Evolutionary conservation across 2,329 filamentous ascomycete genomes (phyloP), one percentile per base, ranked within the genome.

Genomic region (Annulohypoxylon truncatum): DNA sequence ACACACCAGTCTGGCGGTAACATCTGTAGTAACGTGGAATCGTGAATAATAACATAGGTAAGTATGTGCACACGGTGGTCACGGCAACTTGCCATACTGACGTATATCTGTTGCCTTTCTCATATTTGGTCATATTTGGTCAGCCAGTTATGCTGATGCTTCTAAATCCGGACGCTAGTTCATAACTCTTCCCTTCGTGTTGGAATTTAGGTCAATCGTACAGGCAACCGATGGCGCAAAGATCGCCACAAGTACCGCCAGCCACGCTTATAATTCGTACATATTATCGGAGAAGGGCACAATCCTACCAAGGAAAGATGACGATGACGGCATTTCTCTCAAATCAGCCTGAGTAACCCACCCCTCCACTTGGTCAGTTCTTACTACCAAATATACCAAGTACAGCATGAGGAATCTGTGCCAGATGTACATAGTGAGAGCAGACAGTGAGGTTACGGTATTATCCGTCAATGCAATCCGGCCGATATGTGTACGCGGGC

Each of bases 171-270:
- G 63, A 60, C 22, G 31, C 28, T 42, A 42, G 54, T 60, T 52
- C 33, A 62, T 46, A 46, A 52, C 8, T 63, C 15, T 66, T 26
- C 40, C 60, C 44, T 68, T 68, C 66, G 66, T 69, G 35, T 64
- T 69, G 48, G 56, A 59, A 69, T 55, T n/a, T 35, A 26, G 20
- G 31, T 57, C 31, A 46, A 63, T 44, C 38, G 55, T 55, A 61
- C 33, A 6, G 55, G 63, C 55, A 54, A 59, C 52, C 63, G 53
- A 69, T 69, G 67, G 64, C 67, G 40, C 64, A 58, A 61, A 61
- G 67, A 69, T 69, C 67, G 64, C 64, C 67, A 63, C 53, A 33
- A 58, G 47, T 53, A 64, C 52, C 50, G 56, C 67, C 53, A 67
- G 60, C 63, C 64, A 69, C 56, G 13, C 31, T 52, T 52, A 68